Conservation (phyloP, 106 monocot genomes). For the Apostasia shenzhenica region DNA sequence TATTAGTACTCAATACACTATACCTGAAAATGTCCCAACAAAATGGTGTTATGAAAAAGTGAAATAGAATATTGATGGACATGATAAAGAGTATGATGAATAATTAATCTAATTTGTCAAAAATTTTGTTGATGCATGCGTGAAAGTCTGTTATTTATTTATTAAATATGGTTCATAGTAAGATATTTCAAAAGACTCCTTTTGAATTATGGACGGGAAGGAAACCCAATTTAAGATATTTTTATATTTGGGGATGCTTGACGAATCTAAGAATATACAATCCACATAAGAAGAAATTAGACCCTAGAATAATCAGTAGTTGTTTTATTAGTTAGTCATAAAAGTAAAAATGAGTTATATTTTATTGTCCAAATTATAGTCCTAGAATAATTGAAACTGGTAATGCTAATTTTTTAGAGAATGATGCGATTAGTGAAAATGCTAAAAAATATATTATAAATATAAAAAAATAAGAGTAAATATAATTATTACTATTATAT, state of each 20-base stretch:
- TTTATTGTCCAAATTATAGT: neutral
- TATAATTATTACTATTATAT: neutral
- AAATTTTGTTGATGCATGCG: neutral
- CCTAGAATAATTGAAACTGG: neutral
- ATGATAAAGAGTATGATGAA: neutral
- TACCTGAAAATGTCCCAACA: neutral
- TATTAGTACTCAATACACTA: neutral
- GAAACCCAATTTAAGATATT: neutral
- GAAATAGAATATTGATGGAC: neutral
- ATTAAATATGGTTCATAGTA: conserved; percentile 1
- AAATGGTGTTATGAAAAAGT: neutral
- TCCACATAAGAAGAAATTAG: neutral
- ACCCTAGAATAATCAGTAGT: neutral
- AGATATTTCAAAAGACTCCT: neutral
- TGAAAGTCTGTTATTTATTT: neutral
- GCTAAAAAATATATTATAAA: neutral
- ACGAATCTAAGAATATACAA: neutral
- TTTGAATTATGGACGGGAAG: conserved; percentile 4
- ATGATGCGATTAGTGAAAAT: conserved; percentile 1
- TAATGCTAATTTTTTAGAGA: neutral
- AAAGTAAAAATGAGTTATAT: neutral
- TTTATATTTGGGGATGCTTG: neutral
- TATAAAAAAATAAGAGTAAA: neutral
- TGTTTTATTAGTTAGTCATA: neutral
- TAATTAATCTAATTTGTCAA: neutral